Evolutionary conservation across 768 basidiomycete species (phyloP), one percentile per base, ranked within the genome.

Genomic region (Agrocybe pediades): DNA sequence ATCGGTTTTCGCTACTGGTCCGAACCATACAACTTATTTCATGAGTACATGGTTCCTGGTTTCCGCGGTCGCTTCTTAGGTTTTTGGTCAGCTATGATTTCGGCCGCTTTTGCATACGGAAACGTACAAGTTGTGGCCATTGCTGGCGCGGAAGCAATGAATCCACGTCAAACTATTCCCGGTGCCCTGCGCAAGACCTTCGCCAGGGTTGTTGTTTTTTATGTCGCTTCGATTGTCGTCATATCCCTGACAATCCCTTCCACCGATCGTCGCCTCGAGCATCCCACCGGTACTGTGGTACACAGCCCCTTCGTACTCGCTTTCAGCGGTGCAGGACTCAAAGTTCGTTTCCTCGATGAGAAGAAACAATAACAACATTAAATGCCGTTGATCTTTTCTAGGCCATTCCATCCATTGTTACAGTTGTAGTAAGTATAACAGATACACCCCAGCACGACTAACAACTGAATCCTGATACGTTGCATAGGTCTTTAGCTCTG

Each of bases 231-330:
- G 39, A 71, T 86, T 51, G 69, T 88, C 54, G 74, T 87, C 54
- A 80, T 85, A 30, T 85, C 86, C 43, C 77, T 91, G 75, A 74
- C 88, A 29, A 82, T 91, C 26, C 85, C 86, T 1, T 83, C 77
- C 44, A 73, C 81, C 60, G 83, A 89, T 62, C 65, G 70, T 0
- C 57, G 58, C 39, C 65, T 71, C 26, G 59, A 60, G 21, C 51
- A 54, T 27, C 46, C 60, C 19, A 62, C 66, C 44, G 62, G 63
- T 6, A 66, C 76, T 17, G 83, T 75, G 15, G 83, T 79, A 1
- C 71, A 82, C 36, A 88, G 86, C 25, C 89, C 89, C 0, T 91
- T 89, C 68, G 88, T 91, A 33, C 80, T 90, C 53, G 88, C 87
- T 21, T 83, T 89, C 60, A 74, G 69, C 36, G 71, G 76, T 19